Evolutionary conservation across 1,139 yeast genomes (phyloP).

Genomic region (Kluyveromyces sp.): DNA sequence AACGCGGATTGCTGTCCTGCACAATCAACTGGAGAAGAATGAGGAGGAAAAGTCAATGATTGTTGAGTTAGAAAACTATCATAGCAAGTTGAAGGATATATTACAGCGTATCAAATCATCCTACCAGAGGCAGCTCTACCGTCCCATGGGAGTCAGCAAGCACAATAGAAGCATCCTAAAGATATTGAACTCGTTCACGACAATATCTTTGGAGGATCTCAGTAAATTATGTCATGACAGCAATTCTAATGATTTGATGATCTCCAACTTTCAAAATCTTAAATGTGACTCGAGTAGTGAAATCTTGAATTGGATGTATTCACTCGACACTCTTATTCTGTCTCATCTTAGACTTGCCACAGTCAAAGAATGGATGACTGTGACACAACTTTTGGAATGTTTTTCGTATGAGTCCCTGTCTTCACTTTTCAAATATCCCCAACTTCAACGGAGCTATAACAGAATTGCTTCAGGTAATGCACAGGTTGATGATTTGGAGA

Average conservation of each 20-base stretch:
- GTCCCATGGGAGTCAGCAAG: constrained; percentile 47
- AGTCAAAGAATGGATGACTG: constrained; percentile 71
- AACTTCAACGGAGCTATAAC: constrained; percentile 15
- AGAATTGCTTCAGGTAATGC: constrained; percentile 20
- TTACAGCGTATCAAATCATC: constrained; percentile 65
- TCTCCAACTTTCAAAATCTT: constrained; percentile 36
- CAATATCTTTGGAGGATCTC: constrained; percentile 18
- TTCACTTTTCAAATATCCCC: constrained; percentile 50
- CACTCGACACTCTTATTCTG: constrained; percentile 56
- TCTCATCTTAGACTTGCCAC: constrained; percentile 55
- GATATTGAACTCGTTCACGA: constrained; percentile 16
- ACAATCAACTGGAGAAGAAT: constrained; percentile 3
- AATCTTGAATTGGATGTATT: constrained; percentile 41
- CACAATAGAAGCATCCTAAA: constrained; percentile 19
- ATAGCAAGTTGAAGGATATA: constrained; percentile 44
- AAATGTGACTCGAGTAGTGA: constrained; percentile 33
- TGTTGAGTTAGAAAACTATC: constrained; percentile 33
- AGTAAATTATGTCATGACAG: constrained; percentile 12
- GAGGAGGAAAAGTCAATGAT: constrained; percentile 6
- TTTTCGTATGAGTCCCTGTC: constrained; percentile 48
- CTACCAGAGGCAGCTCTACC: constrained; percentile 71
- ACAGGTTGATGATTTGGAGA: constrained; percentile 44
- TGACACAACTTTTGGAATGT: constrained; percentile 66
- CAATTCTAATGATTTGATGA: constrained; percentile 18
- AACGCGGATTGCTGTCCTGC: constrained; percentile 28